These are phyloP conservation scores for Arthroderma uncinatum DNA, from an alignment of 2,329 filamentous ascomycete species.

Conservation along the genomic window DNA sequence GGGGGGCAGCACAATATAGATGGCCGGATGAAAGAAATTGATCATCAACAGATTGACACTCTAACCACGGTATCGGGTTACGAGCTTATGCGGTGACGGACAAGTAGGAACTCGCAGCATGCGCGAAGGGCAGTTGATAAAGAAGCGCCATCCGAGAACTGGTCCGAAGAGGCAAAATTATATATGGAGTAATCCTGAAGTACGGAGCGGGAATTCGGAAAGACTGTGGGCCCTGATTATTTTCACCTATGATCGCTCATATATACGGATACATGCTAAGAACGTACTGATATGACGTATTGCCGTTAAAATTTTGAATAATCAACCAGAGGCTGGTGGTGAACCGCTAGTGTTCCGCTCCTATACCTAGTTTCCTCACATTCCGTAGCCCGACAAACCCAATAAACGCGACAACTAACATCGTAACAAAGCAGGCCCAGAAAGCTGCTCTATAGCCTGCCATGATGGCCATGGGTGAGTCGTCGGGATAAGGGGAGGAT, in stretches of 20 bases:
- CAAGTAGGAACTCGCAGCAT: background rate
- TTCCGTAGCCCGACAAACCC: constrained; percentile 11
- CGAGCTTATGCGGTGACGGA: background rate
- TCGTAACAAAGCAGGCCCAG: constrained; percentile 14
- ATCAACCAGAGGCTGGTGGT: background rate
- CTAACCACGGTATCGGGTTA: background rate
- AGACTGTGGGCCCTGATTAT: too few relatives aligned
- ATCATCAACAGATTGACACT: background rate
- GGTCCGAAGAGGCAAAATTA: background rate
- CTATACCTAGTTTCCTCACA: background rate
- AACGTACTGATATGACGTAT: too few relatives aligned
- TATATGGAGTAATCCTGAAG: background rate
- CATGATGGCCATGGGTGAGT: constrained; percentile 9
- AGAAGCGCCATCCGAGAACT: background rate
- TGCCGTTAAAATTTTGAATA: background rate
- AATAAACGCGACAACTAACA: constrained; percentile 8
- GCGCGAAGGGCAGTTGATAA: background rate
- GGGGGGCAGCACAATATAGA: too few relatives aligned
- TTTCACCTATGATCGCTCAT: too few relatives aligned
- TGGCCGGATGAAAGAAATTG: background rate
- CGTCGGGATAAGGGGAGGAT: constrained; percentile 2
- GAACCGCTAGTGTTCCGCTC: background rate
- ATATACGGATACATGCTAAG: background rate
- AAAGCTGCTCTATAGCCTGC: constrained; percentile 13
- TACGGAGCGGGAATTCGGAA: background rate